These are phyloP conservation scores for Cucumis hystrix DNA, from an alignment of 306 rosid species.

Conservation along the genomic window DNA sequence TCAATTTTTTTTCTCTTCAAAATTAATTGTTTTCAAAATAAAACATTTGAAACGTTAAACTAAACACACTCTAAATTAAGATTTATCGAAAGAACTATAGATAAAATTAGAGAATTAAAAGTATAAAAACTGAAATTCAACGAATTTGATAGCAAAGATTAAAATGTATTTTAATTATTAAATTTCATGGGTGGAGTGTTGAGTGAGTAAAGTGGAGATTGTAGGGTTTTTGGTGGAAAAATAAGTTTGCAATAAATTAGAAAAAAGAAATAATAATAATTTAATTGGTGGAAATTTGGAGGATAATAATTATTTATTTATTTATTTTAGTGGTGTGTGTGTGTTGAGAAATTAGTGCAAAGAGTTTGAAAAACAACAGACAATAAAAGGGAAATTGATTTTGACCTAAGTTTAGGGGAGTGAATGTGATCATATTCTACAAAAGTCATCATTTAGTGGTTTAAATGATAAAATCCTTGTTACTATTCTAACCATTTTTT, in stretches of 20 bases:
- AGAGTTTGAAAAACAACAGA: conserved; percentile 4
- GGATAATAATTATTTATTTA: background rate
- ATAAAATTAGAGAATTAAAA: no score
- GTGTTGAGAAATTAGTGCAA: background rate
- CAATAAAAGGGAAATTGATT: background rate
- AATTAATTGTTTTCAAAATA: no score
- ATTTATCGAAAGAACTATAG: no score
- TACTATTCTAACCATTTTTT: background rate
- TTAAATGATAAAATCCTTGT: background rate
- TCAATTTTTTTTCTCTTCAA: no score
- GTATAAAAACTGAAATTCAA: no score
- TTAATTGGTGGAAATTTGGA: background rate
- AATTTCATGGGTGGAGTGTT: background rate
- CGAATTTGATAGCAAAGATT: no score
- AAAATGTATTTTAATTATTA: no score
- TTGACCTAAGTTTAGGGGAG: background rate
- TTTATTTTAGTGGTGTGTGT: background rate
- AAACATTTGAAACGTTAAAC: no score
- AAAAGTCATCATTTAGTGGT: background rate
- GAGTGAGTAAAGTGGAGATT: background rate
- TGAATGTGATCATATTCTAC: background rate
- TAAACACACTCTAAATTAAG: no score
- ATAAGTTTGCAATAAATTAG: background rate
- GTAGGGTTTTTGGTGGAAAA: background rate
- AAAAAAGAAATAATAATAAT: background rate